phyloP scores from a whole-genome alignment of 2,329 filamentous ascomycete genomes.

The Aspergillus amoenus region DNA sequence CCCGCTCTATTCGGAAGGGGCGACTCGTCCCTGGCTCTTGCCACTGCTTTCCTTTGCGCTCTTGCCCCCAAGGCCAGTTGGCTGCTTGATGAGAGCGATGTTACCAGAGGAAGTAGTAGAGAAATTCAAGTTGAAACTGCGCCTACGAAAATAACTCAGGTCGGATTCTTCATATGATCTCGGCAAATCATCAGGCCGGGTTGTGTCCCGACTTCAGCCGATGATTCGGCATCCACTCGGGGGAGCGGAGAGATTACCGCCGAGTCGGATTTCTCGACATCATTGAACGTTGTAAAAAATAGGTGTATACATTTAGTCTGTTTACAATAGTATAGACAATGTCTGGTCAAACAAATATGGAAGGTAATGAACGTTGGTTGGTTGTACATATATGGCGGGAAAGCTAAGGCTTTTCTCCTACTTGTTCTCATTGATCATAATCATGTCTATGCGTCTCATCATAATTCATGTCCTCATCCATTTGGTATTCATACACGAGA shows the following conservation, averaged over 20 bases:
- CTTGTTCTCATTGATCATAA: not conserved
- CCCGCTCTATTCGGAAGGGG: not conserved
- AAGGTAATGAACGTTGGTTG: not conserved
- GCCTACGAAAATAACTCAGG: constrained; percentile 4
- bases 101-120: not conserved
- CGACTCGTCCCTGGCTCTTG: not conserved
- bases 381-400: not conserved
- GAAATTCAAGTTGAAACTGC: constrained; percentile 10
- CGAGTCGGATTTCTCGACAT: not conserved
- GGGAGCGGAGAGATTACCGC: constrained; percentile 6
- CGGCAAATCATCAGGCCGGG: constrained; percentile 22
- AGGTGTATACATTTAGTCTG: not conserved
- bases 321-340: not conserved
- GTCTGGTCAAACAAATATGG: not conserved
- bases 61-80: not conserved
- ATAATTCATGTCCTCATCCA: constrained; percentile 8
- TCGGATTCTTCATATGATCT: constrained; percentile 2
- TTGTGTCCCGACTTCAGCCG: constrained; percentile 24
- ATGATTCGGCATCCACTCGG: constrained; percentile 15
- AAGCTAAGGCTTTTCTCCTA: not conserved
- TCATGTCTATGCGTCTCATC: constrained; percentile 4
- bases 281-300: not conserved
- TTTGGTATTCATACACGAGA: not conserved
- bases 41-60: not conserved
- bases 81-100: not conserved